Evolutionary conservation across 1,139 yeast genomes (phyloP), one percentile per base, ranked within the genome.

Genomic region (Wickerhamomyces sp.): DNA sequence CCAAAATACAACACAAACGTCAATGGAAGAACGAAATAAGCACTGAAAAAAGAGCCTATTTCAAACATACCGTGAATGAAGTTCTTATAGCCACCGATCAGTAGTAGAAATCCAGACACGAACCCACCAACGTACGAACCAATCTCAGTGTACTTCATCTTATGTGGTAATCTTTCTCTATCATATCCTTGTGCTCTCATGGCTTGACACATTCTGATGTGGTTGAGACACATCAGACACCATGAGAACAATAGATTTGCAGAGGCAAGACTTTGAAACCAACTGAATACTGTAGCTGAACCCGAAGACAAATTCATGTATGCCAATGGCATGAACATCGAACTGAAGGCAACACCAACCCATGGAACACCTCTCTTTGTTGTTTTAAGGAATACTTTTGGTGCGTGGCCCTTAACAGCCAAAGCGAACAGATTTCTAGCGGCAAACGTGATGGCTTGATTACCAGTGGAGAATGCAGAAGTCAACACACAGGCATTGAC

Each of bases 391-490:
- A 81, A 64, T 35, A 72, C 52, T 43, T 58, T 62, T 39, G 80
- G 79, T 5, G 77, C 78, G 39, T 63, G 67, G 3, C 66, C 63
- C 41, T 65, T 66, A 14, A 64, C 55, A 5, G 78, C 76, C 52
- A 72, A 57, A 5, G 75, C 70, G 38, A 61, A 63, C 31, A 72
- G 45, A 4, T 64, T 54, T 54, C 79, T 59, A 3, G 76, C 58
- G 14, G 68, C 59, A 19, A 62, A 62, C 28, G 65, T 61, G 38
- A 71, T 48, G 20, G 57, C 57, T 5, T 70, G 62, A 44, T 72
- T 72, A 18, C 69, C 76, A 6, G 77, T 72, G 13, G 76, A 68
- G 59, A 71, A 68, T 2, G 78, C 78, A 28, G 76, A 69, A 0
- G 73, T 62, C 35, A 73, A 50, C 24, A 72, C 68, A 39, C 68